Evolutionary conservation across 129 eudicot species (phyloP).

Genomic region (Artemisia argyi): DNA sequence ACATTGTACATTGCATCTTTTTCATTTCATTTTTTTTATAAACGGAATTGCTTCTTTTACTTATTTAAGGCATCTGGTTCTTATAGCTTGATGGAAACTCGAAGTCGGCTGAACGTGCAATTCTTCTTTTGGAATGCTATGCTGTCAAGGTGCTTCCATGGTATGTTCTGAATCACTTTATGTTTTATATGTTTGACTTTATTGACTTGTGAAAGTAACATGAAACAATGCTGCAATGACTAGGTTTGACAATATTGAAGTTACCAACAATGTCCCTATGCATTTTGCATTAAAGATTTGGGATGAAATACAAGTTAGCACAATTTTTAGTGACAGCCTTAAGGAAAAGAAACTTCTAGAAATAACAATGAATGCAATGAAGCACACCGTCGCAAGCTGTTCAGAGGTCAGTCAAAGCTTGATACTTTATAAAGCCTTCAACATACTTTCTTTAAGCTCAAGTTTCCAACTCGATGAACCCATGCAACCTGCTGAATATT

Average conservation of each 20-base stretch:
- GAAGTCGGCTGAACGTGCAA: slow-evolving; percentile 37
- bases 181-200: slow-evolving; percentile 8
- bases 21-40: neutral
- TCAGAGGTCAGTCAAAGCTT: slow-evolving; percentile 54
- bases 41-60: neutral
- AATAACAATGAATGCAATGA: slow-evolving; percentile 67
- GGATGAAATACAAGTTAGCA: slow-evolving; percentile 49
- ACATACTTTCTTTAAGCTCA: slow-evolving; percentile 39
- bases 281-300: slow-evolving; percentile 56
- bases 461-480: slow-evolving; percentile 26
- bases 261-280: slow-evolving; percentile 55
- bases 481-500: slow-evolving; percentile 27
- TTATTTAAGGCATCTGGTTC: slow-evolving; percentile 12
- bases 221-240: slow-evolving; percentile 23
- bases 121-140: slow-evolving; percentile 71
- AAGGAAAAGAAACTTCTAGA: slow-evolving; percentile 67
- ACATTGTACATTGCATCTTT: too few relatives aligned
- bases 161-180: slow-evolving; percentile 36
- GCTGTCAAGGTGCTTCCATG: slow-evolving; percentile 68
- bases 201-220: neutral
- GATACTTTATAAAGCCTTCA: slow-evolving; percentile 60
- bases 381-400: slow-evolving; percentile 71
- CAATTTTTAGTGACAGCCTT: slow-evolving; percentile 20
- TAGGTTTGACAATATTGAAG: slow-evolving; percentile 57
- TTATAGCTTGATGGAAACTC: slow-evolving; percentile 61